Percentiles rank a stretch among this genome's conserved stretches.
Conservation (phyloP, 139 green algal species). For the Prasinococcaceae sp. region DNA sequence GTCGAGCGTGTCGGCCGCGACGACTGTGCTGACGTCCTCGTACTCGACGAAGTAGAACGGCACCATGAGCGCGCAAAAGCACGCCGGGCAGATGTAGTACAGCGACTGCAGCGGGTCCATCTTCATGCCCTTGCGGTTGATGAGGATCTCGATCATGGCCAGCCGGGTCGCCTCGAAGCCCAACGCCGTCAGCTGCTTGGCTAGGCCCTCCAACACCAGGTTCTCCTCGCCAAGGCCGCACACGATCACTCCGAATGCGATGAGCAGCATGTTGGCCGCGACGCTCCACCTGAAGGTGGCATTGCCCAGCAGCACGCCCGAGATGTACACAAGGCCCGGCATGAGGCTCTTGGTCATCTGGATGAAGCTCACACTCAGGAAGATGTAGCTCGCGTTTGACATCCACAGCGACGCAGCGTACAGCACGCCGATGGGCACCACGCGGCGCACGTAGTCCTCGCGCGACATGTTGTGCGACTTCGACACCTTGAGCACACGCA, state of each 20-base stretch:
- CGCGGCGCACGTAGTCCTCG: conserved; percentile 24
- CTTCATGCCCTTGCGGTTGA: conserved; percentile 32
- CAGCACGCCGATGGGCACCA: conserved; percentile 29
- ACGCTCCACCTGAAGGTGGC: conserved; percentile 24
- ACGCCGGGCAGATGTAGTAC: conserved; percentile 54
- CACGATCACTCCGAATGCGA: conserved; percentile 31
- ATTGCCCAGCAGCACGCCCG: conserved; percentile 26
- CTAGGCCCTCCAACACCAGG: conserved; percentile 37
- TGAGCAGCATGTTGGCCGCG: conserved; percentile 36
- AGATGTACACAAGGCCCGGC: conserved; percentile 36
- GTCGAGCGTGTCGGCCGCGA: not conserved
- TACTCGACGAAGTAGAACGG: conserved; percentile 13
- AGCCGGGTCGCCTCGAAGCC: conserved; percentile 16
- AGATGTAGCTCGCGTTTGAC: conserved; percentile 36
- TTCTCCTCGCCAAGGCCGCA: conserved; percentile 31
- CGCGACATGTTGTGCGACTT: not conserved
- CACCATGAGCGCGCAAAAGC: conserved; percentile 7
- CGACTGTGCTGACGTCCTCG: no score
- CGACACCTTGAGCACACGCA: conserved; percentile 3
- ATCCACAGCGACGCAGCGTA: conserved; percentile 44
- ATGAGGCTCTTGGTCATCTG: conserved; percentile 42
- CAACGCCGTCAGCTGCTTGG: conserved; percentile 38
- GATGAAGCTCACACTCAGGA: conserved; percentile 32
- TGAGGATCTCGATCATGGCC: conserved; percentile 38
- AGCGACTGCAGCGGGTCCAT: conserved; percentile 36